phyloP scores from a whole-genome alignment of 148 eudicot genomes.

The Camellia lanceoleosa region DNA sequence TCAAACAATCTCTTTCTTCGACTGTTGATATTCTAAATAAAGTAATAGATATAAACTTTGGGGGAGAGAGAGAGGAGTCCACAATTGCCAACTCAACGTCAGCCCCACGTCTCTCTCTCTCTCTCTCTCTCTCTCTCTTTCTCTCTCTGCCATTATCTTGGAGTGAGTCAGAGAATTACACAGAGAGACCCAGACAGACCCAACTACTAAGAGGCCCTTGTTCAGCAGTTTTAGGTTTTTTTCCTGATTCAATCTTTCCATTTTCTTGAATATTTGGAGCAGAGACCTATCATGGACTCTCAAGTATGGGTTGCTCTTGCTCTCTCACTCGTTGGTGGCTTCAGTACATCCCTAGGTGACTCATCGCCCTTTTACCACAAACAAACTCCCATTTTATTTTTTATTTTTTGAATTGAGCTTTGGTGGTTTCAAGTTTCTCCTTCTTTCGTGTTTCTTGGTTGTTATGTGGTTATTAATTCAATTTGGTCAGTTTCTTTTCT shows the following conservation, averaged over 20 bases:
- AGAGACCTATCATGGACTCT: constrained; percentile 58
- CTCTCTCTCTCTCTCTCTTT: too few species aligned
- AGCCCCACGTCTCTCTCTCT: not conserved
- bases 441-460: not conserved
- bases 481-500: not conserved
- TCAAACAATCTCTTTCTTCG: too few species aligned
- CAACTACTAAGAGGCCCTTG: not conserved
- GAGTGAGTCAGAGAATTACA: too few species aligned
- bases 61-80: not conserved
- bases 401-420: too few species aligned
- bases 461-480: not conserved
- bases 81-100: not conserved
- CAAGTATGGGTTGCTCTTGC: constrained; percentile 92
- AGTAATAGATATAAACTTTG: too few species aligned
- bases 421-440: not conserved
- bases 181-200: not conserved
- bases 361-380: not conserved
- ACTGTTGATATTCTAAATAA: too few species aligned
- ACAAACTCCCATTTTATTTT: too few species aligned
- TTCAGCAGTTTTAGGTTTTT: not conserved
- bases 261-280: constrained; percentile 8
- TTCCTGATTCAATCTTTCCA: not conserved
- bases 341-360: constrained; percentile 91
- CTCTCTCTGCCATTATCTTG: too few species aligned
- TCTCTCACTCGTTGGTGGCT: constrained; percentile 90